Conservation (phyloP, 139 green algal species). For the Closterium sp. region DNA sequence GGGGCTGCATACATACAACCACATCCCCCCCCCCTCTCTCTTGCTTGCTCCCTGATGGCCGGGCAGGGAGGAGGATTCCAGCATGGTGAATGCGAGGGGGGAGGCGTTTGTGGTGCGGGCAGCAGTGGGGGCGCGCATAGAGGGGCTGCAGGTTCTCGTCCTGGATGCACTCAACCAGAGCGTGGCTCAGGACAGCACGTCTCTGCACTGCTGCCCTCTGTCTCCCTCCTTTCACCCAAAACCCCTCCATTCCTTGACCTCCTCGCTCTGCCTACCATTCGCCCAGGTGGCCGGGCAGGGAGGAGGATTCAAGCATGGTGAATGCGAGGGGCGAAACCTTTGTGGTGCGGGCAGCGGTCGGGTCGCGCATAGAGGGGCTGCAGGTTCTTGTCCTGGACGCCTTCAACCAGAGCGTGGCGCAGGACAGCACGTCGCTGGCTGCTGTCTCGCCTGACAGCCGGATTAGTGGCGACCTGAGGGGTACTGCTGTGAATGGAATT, state of each 20-base stretch:
- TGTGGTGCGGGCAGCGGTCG: not conserved
- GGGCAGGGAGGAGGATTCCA: not conserved
- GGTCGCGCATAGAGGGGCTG: not conserved
- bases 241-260: not conserved
- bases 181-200: too few relatives aligned
- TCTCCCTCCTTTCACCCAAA: not conserved
- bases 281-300: not conserved
- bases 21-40: too few relatives aligned
- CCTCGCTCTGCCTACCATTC: not conserved
- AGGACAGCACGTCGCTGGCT: not conserved
- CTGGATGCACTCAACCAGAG: not conserved
- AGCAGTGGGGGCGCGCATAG: not conserved
- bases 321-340: not conserved
- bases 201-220: too few relatives aligned
- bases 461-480: not conserved
- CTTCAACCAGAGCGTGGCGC: not conserved
- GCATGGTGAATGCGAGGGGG: not conserved
- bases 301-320: too few relatives aligned
- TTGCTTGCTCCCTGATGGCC: too few relatives aligned
- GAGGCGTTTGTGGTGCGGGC: not conserved
- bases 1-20: too few relatives aligned
- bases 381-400: not conserved
- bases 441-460: not conserved
- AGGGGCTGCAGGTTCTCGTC: not conserved
- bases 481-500: not conserved